Base-by-base conservation (phyloP, 2,329 filamentous ascomycete genomes). In the Thermochaetoides dissita region DNA sequence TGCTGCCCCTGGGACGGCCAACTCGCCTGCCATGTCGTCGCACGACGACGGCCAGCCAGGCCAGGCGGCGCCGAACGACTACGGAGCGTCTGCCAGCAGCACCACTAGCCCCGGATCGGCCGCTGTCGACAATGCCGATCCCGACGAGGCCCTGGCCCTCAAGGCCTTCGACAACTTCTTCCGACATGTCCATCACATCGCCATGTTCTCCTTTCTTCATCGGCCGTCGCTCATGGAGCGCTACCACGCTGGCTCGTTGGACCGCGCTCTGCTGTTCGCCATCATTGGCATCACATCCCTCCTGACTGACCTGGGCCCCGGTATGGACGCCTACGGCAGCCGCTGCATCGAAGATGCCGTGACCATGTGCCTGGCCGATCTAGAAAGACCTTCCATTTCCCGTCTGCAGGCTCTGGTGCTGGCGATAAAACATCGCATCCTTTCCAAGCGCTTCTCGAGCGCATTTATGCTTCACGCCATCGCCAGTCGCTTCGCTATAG, bases 171-270 rank as follows among this genome's bases (percentile, higher is more conserved):
- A 71, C 50, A 66, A 68, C 49, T 76, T 74, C 58, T 76, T 76
- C 54, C 67, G 68, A 35, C 68, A 75, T 51, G 64, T 76, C 34
- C 71, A 76, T 55, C 72, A 76, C 47, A 71, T 76, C 40, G 70
- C 72, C 36, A 70, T 72, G 50, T 72, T 71, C 57, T 72, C 71
- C 8, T 76, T 76, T 43, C 57, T 76, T 10, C 72, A 76, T 50
- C 69, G 71, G 28, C 71, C 72, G 9, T 76, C 72, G 2, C 65
- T 76, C 24, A 74, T 74, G 70, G 71, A 75, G 53, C 65, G 72
- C 30, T 74, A 74, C 53, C 67, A 73, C 48, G 65, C 69, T 5
- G 71, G 71, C 38, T 71, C 71, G 47, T 68, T 76, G 48, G 72
- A 76, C 51, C 66, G 64, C 34, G 61, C 71, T 2, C 59, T 76